Evolutionary conservation across 192 early-diverging fungal genomes (phyloP).

Genomic region (Gaertneriomyces sp.): DNA sequence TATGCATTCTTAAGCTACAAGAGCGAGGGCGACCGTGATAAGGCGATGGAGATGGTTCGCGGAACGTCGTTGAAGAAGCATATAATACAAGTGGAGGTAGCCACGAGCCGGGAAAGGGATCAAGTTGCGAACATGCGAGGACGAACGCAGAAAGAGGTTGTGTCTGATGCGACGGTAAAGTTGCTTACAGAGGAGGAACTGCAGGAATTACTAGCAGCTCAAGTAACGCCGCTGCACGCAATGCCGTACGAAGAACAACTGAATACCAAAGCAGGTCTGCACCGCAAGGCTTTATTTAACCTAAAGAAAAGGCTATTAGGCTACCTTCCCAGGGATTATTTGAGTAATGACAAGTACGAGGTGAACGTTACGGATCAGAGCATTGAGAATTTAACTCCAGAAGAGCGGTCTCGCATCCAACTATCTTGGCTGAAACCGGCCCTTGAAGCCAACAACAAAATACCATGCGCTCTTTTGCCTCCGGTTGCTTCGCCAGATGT

Average conservation of each 20-base stretch:
- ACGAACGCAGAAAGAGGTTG: slow-evolving; percentile 12
- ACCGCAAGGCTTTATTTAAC: slow-evolving; percentile 36
- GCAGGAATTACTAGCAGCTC: slow-evolving; percentile 60
- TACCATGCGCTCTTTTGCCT: slow-evolving; percentile 28
- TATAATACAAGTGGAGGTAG: slow-evolving; percentile 5
- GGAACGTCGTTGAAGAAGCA: slow-evolving; percentile 25
- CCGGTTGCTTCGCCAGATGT: slow-evolving; percentile 53
- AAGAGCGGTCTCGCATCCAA: slow-evolving; percentile 23
- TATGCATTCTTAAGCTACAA: slow-evolving; percentile 33
- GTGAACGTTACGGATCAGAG: not conserved
- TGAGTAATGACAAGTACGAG: not conserved
- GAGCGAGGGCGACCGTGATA: slow-evolving; percentile 32
- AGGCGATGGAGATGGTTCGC: slow-evolving; percentile 29
- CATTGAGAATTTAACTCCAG: slow-evolving; percentile 26
- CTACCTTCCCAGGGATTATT: slow-evolving; percentile 34
- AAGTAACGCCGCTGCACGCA: slow-evolving; percentile 68
- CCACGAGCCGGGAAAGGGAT: not conserved
- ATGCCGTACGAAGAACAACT: slow-evolving; percentile 60
- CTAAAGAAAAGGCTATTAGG: slow-evolving; percentile 36
- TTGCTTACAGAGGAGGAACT: slow-evolving; percentile 54
- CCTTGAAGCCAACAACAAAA: slow-evolving; percentile 6
- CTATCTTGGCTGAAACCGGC: slow-evolving; percentile 15
- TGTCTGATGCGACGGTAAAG: slow-evolving; percentile 29
- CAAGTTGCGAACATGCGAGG: slow-evolving; percentile 8
- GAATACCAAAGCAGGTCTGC: slow-evolving; percentile 40